Evolutionary conservation across 179 eudicot species (phyloP).

Genomic region (Beta macrorhiza): DNA sequence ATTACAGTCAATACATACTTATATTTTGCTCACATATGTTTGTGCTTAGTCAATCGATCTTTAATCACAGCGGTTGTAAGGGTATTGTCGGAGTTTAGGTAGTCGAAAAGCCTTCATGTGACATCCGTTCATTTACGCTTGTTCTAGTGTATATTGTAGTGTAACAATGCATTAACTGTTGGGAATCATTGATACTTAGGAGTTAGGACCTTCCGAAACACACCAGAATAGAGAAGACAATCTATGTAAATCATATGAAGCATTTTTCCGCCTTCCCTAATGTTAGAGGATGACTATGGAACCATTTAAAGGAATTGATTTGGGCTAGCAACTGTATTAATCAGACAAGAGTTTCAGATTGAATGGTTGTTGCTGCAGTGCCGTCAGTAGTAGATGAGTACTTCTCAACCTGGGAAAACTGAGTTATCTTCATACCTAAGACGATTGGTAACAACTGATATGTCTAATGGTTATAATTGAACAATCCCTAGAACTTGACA

Average conservation of each 20-base stretch:
- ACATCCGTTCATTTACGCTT: not conserved
- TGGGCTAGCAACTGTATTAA: not conserved
- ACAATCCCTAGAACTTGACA: not conserved
- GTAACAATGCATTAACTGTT: not conserved
- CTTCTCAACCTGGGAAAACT: not conserved
- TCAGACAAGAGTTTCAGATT: not conserved
- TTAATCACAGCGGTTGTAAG: too few species aligned
- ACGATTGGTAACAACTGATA: too few species aligned
- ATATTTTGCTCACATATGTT: too few species aligned
- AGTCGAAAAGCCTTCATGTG: not conserved
- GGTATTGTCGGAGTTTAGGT: not conserved
- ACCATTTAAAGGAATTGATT: not conserved
- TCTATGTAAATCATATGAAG: not conserved
- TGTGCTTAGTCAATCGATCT: too few species aligned
- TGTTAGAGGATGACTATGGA: not conserved
- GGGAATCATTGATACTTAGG: not conserved
- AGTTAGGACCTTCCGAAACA: not conserved
- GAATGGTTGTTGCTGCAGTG: not conserved
- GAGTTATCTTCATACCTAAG: not conserved
- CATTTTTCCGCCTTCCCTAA: not conserved
- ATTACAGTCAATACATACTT: too few species aligned
- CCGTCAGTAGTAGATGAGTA: not conserved
- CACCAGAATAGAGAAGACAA: not conserved
- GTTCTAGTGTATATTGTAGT: not conserved
- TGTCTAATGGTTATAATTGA: not conserved